These are phyloP conservation scores for Leccinum longicurvipes DNA, from an alignment of 768 basidiomycete genomes.

Conservation along the genomic window DNA sequence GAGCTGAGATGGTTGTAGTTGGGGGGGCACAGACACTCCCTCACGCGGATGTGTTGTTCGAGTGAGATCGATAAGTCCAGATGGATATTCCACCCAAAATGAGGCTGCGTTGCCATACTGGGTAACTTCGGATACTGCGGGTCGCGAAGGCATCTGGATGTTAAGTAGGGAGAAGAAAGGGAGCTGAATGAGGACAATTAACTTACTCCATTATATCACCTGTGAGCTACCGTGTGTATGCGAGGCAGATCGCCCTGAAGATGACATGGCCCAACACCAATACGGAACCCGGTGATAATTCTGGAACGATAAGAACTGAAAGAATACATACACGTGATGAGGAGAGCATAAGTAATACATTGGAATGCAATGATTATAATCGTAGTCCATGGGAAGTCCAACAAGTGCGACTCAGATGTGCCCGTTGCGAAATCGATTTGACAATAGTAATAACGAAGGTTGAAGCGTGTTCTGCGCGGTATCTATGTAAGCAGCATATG, in stretches of 20 bases:
- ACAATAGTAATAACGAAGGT: slow-evolving; percentile 9
- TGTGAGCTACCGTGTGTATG: background rate
- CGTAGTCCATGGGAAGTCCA: slow-evolving; percentile 15
- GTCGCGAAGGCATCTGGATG: slow-evolving; percentile 42
- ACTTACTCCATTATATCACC: slow-evolving; percentile 10
- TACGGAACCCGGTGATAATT: slow-evolving; percentile 2
- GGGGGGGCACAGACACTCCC: slow-evolving; percentile 28
- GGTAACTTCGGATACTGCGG: slow-evolving; percentile 40
- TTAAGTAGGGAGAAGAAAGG: background rate
- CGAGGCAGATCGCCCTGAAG: background rate
- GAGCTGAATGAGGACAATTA: background rate
- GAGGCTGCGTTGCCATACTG: slow-evolving; percentile 54
- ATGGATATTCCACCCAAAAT: slow-evolving; percentile 71
- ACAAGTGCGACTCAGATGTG: slow-evolving; percentile 17
- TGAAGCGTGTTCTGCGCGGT: slow-evolving; percentile 7
- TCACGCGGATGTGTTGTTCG: slow-evolving; percentile 40
- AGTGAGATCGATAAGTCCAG: slow-evolving; percentile 59
- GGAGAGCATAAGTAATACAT: background rate
- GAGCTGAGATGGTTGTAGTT: slow-evolving; percentile 37
- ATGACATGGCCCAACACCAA: background rate
- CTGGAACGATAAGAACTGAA: slow-evolving; percentile 11
- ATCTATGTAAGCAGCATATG: slow-evolving; percentile 19
- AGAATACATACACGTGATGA: slow-evolving; percentile 8
- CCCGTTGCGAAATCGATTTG: slow-evolving; percentile 10
- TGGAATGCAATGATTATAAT: slow-evolving; percentile 2